Conservation (phyloP, 805 yeast genomes). For the Wickerhamiella dianesei region DNA sequence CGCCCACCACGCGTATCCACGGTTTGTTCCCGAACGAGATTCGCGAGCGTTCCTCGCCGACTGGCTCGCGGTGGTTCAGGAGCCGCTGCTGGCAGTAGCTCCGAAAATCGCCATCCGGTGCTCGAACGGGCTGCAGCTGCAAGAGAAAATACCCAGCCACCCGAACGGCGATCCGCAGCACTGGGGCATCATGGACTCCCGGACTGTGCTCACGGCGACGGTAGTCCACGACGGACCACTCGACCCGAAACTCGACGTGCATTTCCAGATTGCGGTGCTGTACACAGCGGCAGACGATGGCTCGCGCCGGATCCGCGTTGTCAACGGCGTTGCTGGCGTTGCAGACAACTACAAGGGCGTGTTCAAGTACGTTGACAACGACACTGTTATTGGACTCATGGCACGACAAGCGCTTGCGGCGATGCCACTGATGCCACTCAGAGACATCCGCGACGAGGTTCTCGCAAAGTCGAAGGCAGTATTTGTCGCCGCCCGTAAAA, state of each 20-base stretch:
- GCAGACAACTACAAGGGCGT: conserved; percentile 60
- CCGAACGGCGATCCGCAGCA: conserved; percentile 22
- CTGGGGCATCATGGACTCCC: conserved; percentile 52
- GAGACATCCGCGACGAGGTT: conserved; percentile 39
- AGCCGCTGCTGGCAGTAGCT: conserved; percentile 51
- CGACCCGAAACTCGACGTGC: conserved; percentile 55
- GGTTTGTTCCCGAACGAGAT: conserved; percentile 56
- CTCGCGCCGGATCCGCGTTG: conserved; percentile 68
- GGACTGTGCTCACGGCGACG: conserved; percentile 56
- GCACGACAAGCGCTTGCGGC: conserved; percentile 36
- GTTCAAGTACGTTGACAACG: conserved; percentile 70
- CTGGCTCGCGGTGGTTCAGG: conserved; percentile 9
- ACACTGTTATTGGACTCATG: conserved; percentile 41
- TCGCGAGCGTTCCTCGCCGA: conserved; percentile 51
- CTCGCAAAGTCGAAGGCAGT: conserved; percentile 41
- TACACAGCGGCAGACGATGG: conserved; percentile 65
- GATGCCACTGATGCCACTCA: conserved; percentile 26
- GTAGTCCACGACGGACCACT: conserved; percentile 67
- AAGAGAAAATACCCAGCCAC: conserved; percentile 50
- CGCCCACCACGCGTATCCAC: conserved; percentile 44
- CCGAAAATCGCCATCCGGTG: conserved; percentile 75
- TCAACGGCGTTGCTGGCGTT: conserved; percentile 70
- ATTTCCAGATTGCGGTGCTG: conserved; percentile 80
- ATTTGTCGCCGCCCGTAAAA: conserved; percentile 43
- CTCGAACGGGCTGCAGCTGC: conserved; percentile 74